Conservation (phyloP, 345 rosid genomes). For the Fremontodendron californicum region DNA sequence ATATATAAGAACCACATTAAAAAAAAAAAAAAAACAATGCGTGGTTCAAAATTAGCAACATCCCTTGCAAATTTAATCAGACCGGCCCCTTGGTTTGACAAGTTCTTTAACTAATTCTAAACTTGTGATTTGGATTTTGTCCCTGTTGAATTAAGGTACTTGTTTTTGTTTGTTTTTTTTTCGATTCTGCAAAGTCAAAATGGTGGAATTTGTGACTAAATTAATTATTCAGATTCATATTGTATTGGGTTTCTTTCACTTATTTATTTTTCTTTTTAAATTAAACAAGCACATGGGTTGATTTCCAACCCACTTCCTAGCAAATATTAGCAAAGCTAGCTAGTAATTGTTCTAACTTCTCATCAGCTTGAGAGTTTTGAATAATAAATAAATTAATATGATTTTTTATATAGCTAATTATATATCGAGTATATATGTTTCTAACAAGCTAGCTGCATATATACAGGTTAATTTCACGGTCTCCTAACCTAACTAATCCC, state of each 20-base stretch:
- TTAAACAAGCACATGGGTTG: neutral
- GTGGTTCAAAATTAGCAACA: neutral
- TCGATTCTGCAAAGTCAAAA: neutral
- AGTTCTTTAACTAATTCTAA: neutral
- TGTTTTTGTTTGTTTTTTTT: neutral
- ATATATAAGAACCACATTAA: neutral
- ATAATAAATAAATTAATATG: no score
- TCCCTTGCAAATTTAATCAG: neutral
- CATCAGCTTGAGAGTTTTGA: no score
- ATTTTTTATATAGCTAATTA: no score
- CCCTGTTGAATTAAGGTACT: neutral
- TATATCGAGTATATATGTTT: no score
- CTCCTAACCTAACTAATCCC: neutral
- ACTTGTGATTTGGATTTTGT: neutral
- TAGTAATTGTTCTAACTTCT: no score
- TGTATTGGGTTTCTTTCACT: neutral
- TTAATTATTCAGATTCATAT: neutral
- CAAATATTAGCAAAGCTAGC: no score
- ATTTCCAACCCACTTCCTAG: neutral
- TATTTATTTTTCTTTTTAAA: neutral
- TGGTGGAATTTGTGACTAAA: neutral
- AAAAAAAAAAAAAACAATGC: neutral
- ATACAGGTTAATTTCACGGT: neutral
- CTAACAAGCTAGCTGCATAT: no score
- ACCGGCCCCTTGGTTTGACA: neutral